Evolutionary conservation across 768 basidiomycete genomes (phyloP), one percentile per base, ranked within the genome.

Genomic region (Russula dissimulans): DNA sequence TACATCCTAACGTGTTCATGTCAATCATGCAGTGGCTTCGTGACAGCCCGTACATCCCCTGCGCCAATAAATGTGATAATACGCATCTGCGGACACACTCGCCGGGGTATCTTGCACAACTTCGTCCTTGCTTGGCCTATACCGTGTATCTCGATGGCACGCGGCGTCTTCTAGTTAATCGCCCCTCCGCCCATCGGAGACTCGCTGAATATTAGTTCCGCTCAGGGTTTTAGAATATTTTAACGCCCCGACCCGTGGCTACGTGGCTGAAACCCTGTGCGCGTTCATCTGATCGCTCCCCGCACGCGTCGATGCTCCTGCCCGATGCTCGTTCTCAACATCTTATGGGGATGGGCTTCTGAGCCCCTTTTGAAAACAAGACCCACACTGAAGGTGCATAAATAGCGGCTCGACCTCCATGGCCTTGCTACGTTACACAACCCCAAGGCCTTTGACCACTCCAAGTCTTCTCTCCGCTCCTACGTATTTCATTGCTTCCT

Each of bases 281-380:
- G 4, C 42, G 18, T 53, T 17, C 22, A 32, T 34, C n/a, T 18
- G 22, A 7, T 41, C 31, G n/a, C 29, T 42, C n/a, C 44, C 34
- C 14, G 22, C 38, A 29, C 32, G 22, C 52, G 26, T 56, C 26
- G 43, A 44, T 45, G 18, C 42, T 18, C 14, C 39, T 34, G 22
- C 42, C 10, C 4, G n/a, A 26, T 26, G 39, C 29, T 55, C 22
- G 47, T 50, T 17, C 31, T 52, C 18, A 41, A 18, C 56, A 29
- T 61, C 44, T 47, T 44, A 62, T 43, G 50, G 45, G 50, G 60
- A 53, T 54, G 51, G 22, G 45, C 45, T 41, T 43, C 32, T 38
- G 32, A 18, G 39, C 22, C 44, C 45, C 45, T 31, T 32, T 53
- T 47, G 43, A 52, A 41, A 26, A 26, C 22, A 26, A 26, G 22